Evolutionary conservation across 2,329 filamentous ascomycete species (phyloP), one percentile per base, ranked within the genome.

Genomic region (Whalleya microplaca): DNA sequence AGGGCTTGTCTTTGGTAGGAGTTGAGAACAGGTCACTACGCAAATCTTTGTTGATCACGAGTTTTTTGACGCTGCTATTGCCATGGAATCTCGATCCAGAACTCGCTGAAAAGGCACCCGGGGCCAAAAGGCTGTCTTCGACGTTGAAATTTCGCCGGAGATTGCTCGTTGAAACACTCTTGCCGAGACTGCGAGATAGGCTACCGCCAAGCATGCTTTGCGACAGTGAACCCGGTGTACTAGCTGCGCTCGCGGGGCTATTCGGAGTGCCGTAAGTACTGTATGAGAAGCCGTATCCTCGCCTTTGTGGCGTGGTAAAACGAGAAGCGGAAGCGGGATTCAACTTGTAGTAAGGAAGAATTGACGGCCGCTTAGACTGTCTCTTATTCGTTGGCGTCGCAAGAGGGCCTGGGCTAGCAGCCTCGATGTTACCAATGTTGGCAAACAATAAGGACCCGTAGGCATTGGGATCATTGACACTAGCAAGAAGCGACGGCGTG

Each of bases 381-480:
- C 78, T 77, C 73, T 86, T 88, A 62, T 87, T 88, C 12, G 98
- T 81, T 0, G 96, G 95, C 0, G 94, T 98, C 8, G 94, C 95
- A 62, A 99, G 82, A 2, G 96, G 95, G 2, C 95, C 95, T 2
- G 92, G 90, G 67, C 92, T 92, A 72, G 73, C 82, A 51, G 79
- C 76, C 76, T 75, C 90, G 75, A 69, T 86, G 70, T 71, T 81
- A 64, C 80, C 80, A 16, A 97, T 78, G 51, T 87, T 89, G 29
- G 87, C 85, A 73, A 98, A 98, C 19, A 99, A 98, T 19, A 99
- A 82, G 1, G 92, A 91, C 45, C 95, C 95, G 69, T 96, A 99
- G 0, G 96, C 94, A 50, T 90, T 92, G n/a, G 87, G 81, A 62
- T 94, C 92, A 57, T 86, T 87, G 53, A 96, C 84, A 58, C 91